A percentile compares a stretch with the other conserved stretches of the same genome.
phyloP scores from a whole-genome alignment of 2,329 filamentous ascomycete species.

The Dissoconium aciculare region DNA sequence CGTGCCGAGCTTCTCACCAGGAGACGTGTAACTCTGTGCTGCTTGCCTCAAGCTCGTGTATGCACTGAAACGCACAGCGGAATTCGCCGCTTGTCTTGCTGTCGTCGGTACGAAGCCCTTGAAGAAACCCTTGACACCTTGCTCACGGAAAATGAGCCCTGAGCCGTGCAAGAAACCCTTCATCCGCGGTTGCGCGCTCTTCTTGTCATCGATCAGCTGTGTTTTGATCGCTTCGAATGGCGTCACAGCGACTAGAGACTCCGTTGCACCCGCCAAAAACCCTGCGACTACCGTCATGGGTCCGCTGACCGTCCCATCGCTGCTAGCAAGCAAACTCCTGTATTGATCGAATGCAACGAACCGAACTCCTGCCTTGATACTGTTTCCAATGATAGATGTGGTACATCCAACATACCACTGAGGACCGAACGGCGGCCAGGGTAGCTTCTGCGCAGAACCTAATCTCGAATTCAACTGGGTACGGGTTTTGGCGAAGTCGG shows the following conservation, averaged over 20 bases:
- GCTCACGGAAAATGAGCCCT: conserved; percentile 71
- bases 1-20: conserved; percentile 84
- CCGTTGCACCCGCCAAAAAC: conserved; percentile 87
- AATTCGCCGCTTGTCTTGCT: conserved; percentile 86
- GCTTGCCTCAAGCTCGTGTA: conserved; percentile 86
- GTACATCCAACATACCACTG: conserved; percentile 99
- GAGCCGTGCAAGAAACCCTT: conserved; percentile 84
- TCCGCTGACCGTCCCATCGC: conserved; percentile 74
- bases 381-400: conserved; percentile 91
- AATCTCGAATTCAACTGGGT: conserved; percentile 82
- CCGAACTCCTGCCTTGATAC: conserved; percentile 84
- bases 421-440: conserved; percentile 81
- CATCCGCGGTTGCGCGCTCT: conserved; percentile 70
- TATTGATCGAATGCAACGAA: conserved; percentile 96
- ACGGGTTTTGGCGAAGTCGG: conserved; percentile 92
- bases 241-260: conserved; percentile 84
- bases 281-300: conserved; percentile 84
- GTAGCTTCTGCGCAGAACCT: conserved; percentile 68
- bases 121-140: conserved; percentile 85
- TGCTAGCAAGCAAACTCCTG: conserved; percentile 67
- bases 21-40: conserved; percentile 81
- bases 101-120: conserved; percentile 94
- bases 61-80: conserved; percentile 80
- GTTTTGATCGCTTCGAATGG: conserved; percentile 98
- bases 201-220: conserved; percentile 92